These are phyloP conservation scores for Stereum hirsutum DNA, from an alignment of 1,284 basidiomycete genomes.

Conservation along the genomic window DNA sequence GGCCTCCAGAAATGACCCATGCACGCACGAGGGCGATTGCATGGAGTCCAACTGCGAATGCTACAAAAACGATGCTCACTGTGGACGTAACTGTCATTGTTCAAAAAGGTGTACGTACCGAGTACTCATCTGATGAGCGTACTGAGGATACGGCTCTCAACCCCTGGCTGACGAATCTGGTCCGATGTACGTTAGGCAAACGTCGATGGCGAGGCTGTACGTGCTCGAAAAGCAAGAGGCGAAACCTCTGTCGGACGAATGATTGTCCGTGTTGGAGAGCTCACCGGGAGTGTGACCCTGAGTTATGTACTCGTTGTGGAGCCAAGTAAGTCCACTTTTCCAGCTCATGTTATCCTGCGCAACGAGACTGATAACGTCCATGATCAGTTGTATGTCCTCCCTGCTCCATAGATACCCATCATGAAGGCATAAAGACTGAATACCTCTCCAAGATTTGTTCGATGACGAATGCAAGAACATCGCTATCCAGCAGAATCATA, in stretches of 20 bases:
- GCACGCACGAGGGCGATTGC: slow-evolving; percentile 37
- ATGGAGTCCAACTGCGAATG: slow-evolving; percentile 27
- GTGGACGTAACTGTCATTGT: slow-evolving; percentile 31
- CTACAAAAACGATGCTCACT: slow-evolving; percentile 25
- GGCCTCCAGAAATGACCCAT: slow-evolving; percentile 21
- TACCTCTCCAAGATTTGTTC: slow-evolving; percentile 13
- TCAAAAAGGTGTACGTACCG: slow-evolving; percentile 23
- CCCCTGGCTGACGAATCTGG: background rate
- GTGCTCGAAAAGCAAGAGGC: slow-evolving; percentile 19
- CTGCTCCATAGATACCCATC: too few relatives aligned
- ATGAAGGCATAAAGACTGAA: too few relatives aligned
- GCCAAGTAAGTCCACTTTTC: too few relatives aligned
- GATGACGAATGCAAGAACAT: slow-evolving; percentile 29
- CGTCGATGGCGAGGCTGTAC: slow-evolving; percentile 35
- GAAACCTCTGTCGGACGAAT: background rate
- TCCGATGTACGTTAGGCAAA: slow-evolving; percentile 19
- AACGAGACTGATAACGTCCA: too few relatives aligned
- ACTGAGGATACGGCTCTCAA: too few relatives aligned
- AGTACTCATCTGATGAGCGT: background rate
- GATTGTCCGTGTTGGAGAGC: slow-evolving; percentile 34
- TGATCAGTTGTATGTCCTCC: too few relatives aligned
- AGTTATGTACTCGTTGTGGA: slow-evolving; percentile 28
- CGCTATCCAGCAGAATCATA: slow-evolving; percentile 29
- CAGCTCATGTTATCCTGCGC: too few relatives aligned
- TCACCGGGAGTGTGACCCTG: slow-evolving; percentile 41